Base-by-base conservation (phyloP, 2,329 filamentous ascomycete species). In the Zasmidium angulare region DNA sequence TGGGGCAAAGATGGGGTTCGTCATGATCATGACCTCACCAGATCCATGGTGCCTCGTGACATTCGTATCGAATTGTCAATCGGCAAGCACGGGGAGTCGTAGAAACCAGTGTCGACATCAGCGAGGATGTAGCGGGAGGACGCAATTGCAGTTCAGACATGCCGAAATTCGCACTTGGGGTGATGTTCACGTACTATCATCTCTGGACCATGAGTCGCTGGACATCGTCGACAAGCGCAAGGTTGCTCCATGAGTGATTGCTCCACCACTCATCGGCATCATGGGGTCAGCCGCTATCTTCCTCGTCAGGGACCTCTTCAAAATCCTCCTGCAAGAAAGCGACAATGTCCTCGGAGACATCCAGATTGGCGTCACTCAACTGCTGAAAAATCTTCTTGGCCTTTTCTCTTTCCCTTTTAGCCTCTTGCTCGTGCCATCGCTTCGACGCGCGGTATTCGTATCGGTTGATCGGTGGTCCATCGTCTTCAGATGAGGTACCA, bases 371-470 rank as follows among this genome's bases (percentile, higher is more conserved):
- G 17, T 43, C 29, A 7, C 48, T 17, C 47, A 64, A 50, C 26
- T 47, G 55, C 29, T 53, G 29, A 21, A 66, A 64, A 3, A 60
- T 51, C 19, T 55, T 59, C 21, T 49, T 61, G 2, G 62, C 62
- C 22, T 60, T 62, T 9, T 57, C 43, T 49, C 58, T 55, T 49
- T 66, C 57, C 19, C 12, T 31, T 2, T 48, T 36, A 2, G 58
- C 60, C 31, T 58, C 54, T 31, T 47, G 43, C 43, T 55, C 31
- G 24, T 62, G 61, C 24, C 55, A 56, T 51, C 22, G 22, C 7
- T 47, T 52, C 1, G 57, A 61, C n/a, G 36, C 11, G 6, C 36
- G 36, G n/a, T 10, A 43, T 17, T 43, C 36, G 36, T 43, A 43
- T 43, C 36, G 6, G n/a, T 43, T 43, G 6, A 43, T 43, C 4